A percentile compares a stretch with the other conserved stretches of the same genome.
These are phyloP conservation scores for Protea cynaroides DNA, from an alignment of 164 flowering plant genomes.

Conservation along the genomic window DNA sequence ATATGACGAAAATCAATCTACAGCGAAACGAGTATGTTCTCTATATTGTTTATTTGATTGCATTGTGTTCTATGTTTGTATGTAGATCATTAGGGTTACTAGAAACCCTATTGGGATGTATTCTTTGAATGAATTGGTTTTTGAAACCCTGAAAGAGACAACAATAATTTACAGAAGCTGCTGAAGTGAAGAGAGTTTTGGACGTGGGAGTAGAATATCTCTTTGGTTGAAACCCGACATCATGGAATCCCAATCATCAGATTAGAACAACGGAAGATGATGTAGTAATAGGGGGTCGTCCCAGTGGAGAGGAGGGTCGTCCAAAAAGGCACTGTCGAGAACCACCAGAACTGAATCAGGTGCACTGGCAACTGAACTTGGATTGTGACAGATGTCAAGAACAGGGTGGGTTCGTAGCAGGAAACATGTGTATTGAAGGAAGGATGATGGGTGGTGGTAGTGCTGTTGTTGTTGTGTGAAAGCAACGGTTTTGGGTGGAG, in stretches of 20 bases:
- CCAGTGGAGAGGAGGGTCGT: conserved; percentile 29
- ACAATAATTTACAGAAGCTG: too few relatives aligned
- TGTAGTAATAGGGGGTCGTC: conserved; percentile 13
- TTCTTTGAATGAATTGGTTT: too few relatives aligned
- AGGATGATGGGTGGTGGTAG: neutral
- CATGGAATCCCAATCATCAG: conserved; percentile 73
- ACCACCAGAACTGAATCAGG: conserved; percentile 16
- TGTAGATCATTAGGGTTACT: too few relatives aligned
- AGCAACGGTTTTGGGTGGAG: conserved; percentile 17
- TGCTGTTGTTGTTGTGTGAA: conserved; percentile 10
- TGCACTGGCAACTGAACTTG: conserved; percentile 42
- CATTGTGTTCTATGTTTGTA: too few relatives aligned
- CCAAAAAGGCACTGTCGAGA: conserved; percentile 13
- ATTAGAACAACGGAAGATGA: conserved; percentile 21
- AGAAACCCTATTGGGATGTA: too few relatives aligned
- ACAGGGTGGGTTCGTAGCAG: conserved; percentile 85
- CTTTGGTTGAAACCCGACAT: conserved; percentile 47
- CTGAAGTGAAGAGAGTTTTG: conserved; percentile 9
- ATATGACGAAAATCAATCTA: too few relatives aligned
- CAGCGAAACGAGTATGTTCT: too few relatives aligned
- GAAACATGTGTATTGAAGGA: conserved; percentile 4
- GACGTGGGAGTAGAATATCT: conserved; percentile 29
- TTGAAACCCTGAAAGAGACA: too few relatives aligned
- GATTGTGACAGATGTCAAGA: conserved; percentile 67
- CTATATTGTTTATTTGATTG: too few relatives aligned